These are phyloP conservation scores for Mycena latifolia DNA, from an alignment of 768 basidiomycete species.

Conservation along the genomic window DNA sequence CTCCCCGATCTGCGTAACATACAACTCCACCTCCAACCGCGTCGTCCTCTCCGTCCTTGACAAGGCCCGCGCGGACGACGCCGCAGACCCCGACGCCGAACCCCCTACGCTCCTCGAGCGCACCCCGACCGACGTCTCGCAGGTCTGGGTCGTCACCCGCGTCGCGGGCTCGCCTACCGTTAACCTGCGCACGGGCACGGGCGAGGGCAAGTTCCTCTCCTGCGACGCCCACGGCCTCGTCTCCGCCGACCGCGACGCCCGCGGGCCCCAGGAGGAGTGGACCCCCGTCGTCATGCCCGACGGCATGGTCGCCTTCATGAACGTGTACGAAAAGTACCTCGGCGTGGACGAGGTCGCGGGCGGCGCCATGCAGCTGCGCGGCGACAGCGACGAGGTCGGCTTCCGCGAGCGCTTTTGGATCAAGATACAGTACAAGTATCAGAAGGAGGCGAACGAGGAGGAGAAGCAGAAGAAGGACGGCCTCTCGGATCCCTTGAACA, in stretches of 20 bases:
- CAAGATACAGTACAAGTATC: conserved; percentile 91
- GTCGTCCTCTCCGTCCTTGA: conserved; percentile 76
- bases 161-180: conserved; percentile 87
- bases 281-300: conserved; percentile 85
- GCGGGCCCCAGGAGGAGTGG: conserved; percentile 96
- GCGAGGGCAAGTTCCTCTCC: conserved; percentile 91
- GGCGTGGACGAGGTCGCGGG: conserved; percentile 90
- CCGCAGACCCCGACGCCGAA: conserved; percentile 58
- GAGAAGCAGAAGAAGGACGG: conserved; percentile 80
- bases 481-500: conserved; percentile 58
- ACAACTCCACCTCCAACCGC: conserved; percentile 79
- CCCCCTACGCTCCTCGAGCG: conserved; percentile 68
- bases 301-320: conserved; percentile 91
- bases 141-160: conserved; percentile 93
- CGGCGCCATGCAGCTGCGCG: conserved; percentile 80
- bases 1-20: conserved; percentile 80
- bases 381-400: conserved; percentile 88
- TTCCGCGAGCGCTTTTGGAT: conserved; percentile 91
- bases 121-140: conserved; percentile 83
- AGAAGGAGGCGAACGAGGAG: conserved; percentile 85
- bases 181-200: conserved; percentile 89
- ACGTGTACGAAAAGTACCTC: conserved; percentile 91
- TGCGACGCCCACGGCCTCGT: conserved; percentile 90
- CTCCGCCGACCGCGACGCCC: conserved; percentile 86
- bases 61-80: conserved; percentile 56